Conservation (phyloP, 2,329 filamentous ascomycete species). For the Botrytis porri region DNA sequence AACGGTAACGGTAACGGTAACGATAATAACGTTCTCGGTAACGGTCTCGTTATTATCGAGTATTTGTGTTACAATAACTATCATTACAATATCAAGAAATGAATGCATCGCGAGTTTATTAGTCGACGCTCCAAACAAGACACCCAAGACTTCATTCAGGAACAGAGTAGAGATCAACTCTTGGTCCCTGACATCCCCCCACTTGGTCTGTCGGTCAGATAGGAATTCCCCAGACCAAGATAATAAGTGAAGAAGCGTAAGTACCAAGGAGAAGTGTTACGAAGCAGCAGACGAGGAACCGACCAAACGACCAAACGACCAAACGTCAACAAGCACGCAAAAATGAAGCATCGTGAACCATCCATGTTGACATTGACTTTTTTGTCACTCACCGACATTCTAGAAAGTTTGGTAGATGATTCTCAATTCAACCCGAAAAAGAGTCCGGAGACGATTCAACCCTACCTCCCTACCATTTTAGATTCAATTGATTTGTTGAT, state of each 20-base stretch:
- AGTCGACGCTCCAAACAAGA: neutral
- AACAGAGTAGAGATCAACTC: neutral
- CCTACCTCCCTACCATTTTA: neutral
- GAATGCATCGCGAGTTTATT: neutral
- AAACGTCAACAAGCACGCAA: neutral
- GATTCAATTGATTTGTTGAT: neutral
- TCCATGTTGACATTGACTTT: neutral
- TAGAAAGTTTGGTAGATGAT: neutral
- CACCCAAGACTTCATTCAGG: neutral
- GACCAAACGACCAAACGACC: no score
- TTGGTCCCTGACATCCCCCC: neutral
- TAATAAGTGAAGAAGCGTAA: neutral
- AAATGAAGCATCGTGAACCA: neutral
- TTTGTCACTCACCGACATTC: slow-evolving; percentile 15
- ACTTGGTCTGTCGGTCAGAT: neutral
- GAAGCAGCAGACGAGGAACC: no score
- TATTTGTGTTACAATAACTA: neutral
- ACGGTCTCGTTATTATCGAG: neutral
- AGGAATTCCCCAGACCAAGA: neutral
- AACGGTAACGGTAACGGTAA: neutral
- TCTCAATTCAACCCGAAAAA: neutral
- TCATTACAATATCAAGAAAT: neutral
- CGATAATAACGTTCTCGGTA: no score
- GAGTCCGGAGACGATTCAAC: neutral
- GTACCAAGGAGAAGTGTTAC: neutral